These are phyloP conservation scores for Cardamine occulta DNA, from an alignment of 345 rosid species.

Conservation along the genomic window DNA sequence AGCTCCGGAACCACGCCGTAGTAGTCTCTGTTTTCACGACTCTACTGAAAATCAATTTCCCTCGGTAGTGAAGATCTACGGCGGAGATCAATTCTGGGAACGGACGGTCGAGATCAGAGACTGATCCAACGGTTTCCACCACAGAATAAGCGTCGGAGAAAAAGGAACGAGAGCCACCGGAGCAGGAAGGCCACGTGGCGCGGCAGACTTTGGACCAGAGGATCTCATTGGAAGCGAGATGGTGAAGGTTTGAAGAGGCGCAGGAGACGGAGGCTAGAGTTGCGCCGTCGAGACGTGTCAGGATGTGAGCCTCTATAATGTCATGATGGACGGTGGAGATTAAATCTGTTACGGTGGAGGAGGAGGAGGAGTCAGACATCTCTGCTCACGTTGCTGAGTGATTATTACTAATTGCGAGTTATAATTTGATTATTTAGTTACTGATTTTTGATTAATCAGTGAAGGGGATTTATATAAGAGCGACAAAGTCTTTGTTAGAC, in stretches of 20 bases:
- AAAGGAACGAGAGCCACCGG: slow-evolving; percentile 64
- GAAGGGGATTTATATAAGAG: slow-evolving; percentile 16
- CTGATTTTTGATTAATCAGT: slow-evolving; percentile 20
- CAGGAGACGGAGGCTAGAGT: slow-evolving; percentile 64
- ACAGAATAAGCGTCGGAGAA: slow-evolving; percentile 60
- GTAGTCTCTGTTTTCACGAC: slow-evolving; percentile 63
- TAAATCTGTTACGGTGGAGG: slow-evolving; percentile 9
- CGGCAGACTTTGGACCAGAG: slow-evolving; percentile 63
- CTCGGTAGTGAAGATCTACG: slow-evolving; percentile 63
- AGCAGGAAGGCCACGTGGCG: slow-evolving; percentile 81
- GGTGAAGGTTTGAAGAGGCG: slow-evolving; percentile 55
- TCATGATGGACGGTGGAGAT: slow-evolving; percentile 59
- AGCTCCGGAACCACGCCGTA: slow-evolving; percentile 65
- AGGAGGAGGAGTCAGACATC: neutral
- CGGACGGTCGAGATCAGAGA: slow-evolving; percentile 29
- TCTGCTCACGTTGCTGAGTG: slow-evolving; percentile 17
- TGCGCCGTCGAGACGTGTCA: slow-evolving; percentile 75
- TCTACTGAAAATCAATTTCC: slow-evolving; percentile 52
- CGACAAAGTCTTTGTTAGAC: neutral
- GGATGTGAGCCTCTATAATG: slow-evolving; percentile 61
- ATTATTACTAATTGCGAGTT: slow-evolving; percentile 29
- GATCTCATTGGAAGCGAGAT: slow-evolving; percentile 50
- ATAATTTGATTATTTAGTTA: slow-evolving; percentile 8
- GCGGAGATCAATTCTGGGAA: slow-evolving; percentile 61
- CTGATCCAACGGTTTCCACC: slow-evolving; percentile 22